phyloP scores from a whole-genome alignment of 306 rosid genomes.

The Trifolium dubium region DNA sequence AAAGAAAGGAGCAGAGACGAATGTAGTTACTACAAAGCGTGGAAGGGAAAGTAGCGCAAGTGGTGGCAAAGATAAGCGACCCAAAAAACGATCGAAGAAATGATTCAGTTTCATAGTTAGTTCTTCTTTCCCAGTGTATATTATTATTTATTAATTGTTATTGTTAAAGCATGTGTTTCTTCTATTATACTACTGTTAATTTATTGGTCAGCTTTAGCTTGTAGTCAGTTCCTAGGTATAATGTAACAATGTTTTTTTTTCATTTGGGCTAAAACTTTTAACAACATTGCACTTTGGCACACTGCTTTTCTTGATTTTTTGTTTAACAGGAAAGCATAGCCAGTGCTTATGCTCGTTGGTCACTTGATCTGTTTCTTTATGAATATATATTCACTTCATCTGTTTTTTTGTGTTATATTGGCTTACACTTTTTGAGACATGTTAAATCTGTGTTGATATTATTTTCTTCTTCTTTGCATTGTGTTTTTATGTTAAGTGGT shows the following conservation, averaged over 20 bases:
- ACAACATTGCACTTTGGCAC: slow-evolving; percentile 37
- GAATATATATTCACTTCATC: neutral
- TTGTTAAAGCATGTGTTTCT: slow-evolving; percentile 37
- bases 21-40: slow-evolving; percentile 56
- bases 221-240: slow-evolving; percentile 36
- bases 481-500: neutral
- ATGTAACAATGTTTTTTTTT: slow-evolving; percentile 48
- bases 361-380: neutral
- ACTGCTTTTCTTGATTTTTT: slow-evolving; percentile 47
- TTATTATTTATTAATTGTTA: slow-evolving; percentile 32
- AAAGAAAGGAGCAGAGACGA: slow-evolving; percentile 57
- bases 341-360: slow-evolving; percentile 5
- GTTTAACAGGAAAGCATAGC: slow-evolving; percentile 46
- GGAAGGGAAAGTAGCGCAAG: slow-evolving; percentile 63
- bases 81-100: slow-evolving; percentile 68
- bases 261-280: slow-evolving; percentile 42
- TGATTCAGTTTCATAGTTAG: slow-evolving; percentile 31
- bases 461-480: neutral
- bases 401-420: neutral
- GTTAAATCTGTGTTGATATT: no score
- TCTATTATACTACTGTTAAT: slow-evolving; percentile 43
- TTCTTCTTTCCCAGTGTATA: slow-evolving; percentile 35
- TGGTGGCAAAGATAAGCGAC: slow-evolving; percentile 58
- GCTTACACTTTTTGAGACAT: no score
- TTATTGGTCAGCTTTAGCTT: slow-evolving; percentile 47